These are phyloP conservation scores for Polygonum aviculare DNA, from an alignment of 148 eudicot genomes.

Conservation along the genomic window DNA sequence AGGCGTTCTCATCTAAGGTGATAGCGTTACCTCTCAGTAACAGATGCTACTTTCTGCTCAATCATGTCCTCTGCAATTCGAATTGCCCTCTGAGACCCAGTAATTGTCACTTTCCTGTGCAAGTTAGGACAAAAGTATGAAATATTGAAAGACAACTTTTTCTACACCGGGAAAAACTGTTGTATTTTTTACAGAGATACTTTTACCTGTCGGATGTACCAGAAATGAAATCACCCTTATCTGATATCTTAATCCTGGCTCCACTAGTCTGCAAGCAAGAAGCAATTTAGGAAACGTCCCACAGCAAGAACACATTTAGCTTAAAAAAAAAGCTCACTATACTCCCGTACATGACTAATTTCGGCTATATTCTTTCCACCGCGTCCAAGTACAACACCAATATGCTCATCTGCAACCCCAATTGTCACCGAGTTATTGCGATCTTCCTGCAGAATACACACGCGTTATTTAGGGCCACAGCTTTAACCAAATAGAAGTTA, in stretches of 20 bases:
- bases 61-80: conserved; percentile 78
- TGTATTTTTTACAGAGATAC: neutral
- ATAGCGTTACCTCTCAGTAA: conserved; percentile 34
- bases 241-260: conserved; percentile 90
- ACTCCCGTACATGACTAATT: conserved; percentile 60
- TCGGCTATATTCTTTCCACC: conserved; percentile 81
- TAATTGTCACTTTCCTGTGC: conserved; percentile 90
- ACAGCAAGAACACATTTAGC: neutral
- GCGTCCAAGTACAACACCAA: conserved; percentile 89
- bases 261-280: conserved; percentile 67
- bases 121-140: neutral
- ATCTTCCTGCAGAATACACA: conserved; percentile 45
- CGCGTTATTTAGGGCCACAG: neutral
- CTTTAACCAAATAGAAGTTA: neutral
- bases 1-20: neutral
- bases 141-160: neutral
- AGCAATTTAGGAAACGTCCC: neutral
- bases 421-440: conserved; percentile 66
- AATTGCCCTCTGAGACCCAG: conserved; percentile 78
- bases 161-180: no score
- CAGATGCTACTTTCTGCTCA: conserved; percentile 58
- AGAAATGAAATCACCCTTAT: conserved; percentile 86
- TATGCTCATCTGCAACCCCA: conserved; percentile 96
- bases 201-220: conserved; percentile 88
- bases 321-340: neutral